Percentiles rank a stretch among this genome's conserved stretches.
These are phyloP conservation scores for Coemansia reversa DNA, from an alignment of 192 early-diverging fungal species.

Conservation along the genomic window DNA sequence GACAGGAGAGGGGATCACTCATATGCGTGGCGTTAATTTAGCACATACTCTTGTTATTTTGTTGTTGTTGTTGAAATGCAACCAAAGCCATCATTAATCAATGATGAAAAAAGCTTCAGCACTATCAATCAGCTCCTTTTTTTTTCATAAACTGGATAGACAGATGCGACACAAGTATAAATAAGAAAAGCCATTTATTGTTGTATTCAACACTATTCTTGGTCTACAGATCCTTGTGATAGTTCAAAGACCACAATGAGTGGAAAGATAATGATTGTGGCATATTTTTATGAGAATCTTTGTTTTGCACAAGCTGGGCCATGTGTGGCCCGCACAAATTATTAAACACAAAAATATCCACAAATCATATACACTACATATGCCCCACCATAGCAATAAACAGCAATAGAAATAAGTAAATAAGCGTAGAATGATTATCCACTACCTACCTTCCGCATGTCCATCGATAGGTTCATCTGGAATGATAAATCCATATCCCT, in stretches of 20 bases:
- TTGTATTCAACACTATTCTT: neutral
- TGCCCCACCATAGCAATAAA: neutral
- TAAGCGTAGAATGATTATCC: too few relatives aligned
- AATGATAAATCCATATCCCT: conserved; percentile 90
- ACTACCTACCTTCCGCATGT: conserved; percentile 70
- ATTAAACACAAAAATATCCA: conserved; percentile 8
- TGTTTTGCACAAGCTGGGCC: too few relatives aligned
- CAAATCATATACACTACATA: conserved; percentile 1
- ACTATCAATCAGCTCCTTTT: too few relatives aligned
- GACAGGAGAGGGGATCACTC: conserved; percentile 6
- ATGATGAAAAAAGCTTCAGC: too few relatives aligned
- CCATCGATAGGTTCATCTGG: conserved; percentile 63
- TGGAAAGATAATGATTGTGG: neutral
- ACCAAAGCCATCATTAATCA: neutral
- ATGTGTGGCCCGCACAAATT: too few relatives aligned
- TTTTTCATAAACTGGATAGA: neutral
- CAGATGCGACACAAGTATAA: neutral
- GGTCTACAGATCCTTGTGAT: too few relatives aligned
- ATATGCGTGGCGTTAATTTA: too few relatives aligned
- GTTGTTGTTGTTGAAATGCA: too few relatives aligned
- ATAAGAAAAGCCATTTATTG: neutral
- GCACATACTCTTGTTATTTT: neutral
- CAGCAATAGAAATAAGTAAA: too few relatives aligned
- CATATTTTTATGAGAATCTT: too few relatives aligned
- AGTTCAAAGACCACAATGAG: neutral